phyloP scores from a whole-genome alignment of 306 rosid species.

The Chamaecrista fasciculata region DNA sequence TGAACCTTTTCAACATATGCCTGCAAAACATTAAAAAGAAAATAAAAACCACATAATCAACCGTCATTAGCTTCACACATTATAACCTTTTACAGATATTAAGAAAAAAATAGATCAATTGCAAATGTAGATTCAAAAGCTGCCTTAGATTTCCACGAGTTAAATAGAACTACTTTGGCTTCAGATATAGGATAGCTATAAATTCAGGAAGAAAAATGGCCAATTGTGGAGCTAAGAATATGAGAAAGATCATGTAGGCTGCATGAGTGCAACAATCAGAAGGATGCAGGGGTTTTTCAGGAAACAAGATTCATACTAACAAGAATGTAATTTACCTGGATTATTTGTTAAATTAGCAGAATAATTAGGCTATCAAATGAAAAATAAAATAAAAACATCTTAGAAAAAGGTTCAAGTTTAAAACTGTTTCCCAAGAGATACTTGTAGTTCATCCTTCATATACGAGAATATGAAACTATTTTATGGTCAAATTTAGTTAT shows the following conservation, averaged over 20 bases:
- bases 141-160: constrained; percentile 6
- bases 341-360: constrained; percentile 16
- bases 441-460: not conserved
- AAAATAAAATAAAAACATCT: not conserved
- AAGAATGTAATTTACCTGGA: not conserved
- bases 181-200: not conserved
- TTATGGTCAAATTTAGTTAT: not conserved
- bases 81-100: not conserved
- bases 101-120: constrained; percentile 10
- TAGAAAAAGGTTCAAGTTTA: not conserved
- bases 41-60: not conserved
- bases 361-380: constrained; percentile 1
- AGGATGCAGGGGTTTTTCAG: not conserved
- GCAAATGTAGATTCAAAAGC: constrained; percentile 28
- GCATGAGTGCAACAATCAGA: not conserved
- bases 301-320: not conserved
- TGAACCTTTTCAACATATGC: constrained; percentile 76
- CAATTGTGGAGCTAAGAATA: constrained; percentile 12
- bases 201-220: not conserved
- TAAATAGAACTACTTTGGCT: constrained; percentile 1
- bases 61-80: not conserved
- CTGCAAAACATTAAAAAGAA: constrained; percentile 42
- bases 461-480: not conserved
- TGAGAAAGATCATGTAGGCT: not conserved
- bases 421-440: not conserved